Conservation (phyloP, 441 rosid genomes). For the Manihot esculenta region DNA sequence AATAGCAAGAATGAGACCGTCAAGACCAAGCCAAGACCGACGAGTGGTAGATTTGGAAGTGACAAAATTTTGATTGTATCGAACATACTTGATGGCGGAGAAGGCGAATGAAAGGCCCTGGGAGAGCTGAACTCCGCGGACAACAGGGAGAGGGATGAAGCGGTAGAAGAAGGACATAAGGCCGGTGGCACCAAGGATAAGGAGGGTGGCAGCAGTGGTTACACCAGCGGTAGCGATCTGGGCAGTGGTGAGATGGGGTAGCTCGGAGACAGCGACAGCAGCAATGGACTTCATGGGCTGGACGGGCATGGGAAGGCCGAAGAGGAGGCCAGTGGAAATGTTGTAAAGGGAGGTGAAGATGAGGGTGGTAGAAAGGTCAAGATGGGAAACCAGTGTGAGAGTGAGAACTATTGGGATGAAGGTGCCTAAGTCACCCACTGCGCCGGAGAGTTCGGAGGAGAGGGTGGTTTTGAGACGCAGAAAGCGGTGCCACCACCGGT, state of each 20-base stretch:
- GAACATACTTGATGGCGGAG: conserved; percentile 62
- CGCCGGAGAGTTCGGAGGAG: conserved; percentile 77
- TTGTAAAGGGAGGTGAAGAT: conserved; percentile 72
- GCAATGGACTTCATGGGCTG: conserved; percentile 84
- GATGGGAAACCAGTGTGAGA: conserved; percentile 66
- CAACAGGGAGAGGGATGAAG: conserved; percentile 58
- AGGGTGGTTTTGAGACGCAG: conserved; percentile 43
- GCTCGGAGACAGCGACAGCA: conserved; percentile 52
- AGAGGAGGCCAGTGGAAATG: conserved; percentile 53
- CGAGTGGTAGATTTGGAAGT: conserved; percentile 38
- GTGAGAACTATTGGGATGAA: conserved; percentile 84
- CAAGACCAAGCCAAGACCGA: conserved; percentile 56
- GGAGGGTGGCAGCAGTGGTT: conserved; percentile 46
- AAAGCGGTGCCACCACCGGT: conserved; percentile 49
- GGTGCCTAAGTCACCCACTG: conserved; percentile 90
- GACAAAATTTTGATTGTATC: conserved; percentile 50
- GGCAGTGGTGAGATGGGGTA: conserved; percentile 11
- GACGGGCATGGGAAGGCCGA: conserved; percentile 74
- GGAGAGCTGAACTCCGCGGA: conserved; percentile 72
- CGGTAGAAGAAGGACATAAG: conserved; percentile 60
- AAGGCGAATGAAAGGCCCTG: conserved; percentile 72
- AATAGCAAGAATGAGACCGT: conserved; percentile 63
- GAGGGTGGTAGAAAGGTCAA: conserved; percentile 37
- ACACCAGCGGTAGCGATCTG: conserved; percentile 59
- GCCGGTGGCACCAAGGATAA: conserved; percentile 62